Base-by-base conservation (phyloP, 139 green algal genomes). In the Helicosporidium sp. region DNA sequence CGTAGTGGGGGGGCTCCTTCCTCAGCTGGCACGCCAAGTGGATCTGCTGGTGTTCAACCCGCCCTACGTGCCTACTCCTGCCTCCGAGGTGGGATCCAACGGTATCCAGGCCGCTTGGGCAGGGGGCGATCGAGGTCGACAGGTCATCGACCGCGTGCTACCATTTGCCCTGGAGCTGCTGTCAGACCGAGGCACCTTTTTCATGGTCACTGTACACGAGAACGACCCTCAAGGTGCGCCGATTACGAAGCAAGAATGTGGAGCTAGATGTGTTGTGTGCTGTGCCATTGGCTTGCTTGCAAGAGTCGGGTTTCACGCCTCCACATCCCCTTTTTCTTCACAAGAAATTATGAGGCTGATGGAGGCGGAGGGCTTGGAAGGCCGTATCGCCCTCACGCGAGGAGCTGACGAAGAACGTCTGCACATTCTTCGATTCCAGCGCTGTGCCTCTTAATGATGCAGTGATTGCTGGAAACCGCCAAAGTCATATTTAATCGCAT, bases 11-110 rank as follows among this genome's bases (percentile, higher is more conserved):
- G 41, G 41, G 6, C 50, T 83, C 23, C 19, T 51, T 40, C 47
- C 49, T 0, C 46, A 58, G 16, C n/a, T 75, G 20, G 3, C 18
- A 2, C 57, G 60, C 16, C 12, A 8, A 1, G 52, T 81, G 3
- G 72, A 83, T 43, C 39, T 83, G 8, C 50, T 83, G 62, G 64
- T 95, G 17, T 94, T 95, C 65, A 97, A 97, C 57, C 88, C 88
- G 6, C 87, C 88, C 10, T 95, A 97, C 54, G 88, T 97, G 34
- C 79, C 79, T 1, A 96, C 88, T 1, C 84, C 83, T 15, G 71
- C 86, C 31, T 78, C 89, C 17, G 87, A 97, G 58, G 68, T 93
- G 16, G 41, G 36, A 0, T 29, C 34, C 5, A 44, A 46, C 2
- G 75, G 68, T 5, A 80, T 95, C 18, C 55, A 70, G 12, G 64